A percentile compares a stretch with the other conserved stretches of the same genome.
Conservation (phyloP, 2,329 filamentous ascomycete genomes). For the Penicillium sclerotigenum region DNA sequence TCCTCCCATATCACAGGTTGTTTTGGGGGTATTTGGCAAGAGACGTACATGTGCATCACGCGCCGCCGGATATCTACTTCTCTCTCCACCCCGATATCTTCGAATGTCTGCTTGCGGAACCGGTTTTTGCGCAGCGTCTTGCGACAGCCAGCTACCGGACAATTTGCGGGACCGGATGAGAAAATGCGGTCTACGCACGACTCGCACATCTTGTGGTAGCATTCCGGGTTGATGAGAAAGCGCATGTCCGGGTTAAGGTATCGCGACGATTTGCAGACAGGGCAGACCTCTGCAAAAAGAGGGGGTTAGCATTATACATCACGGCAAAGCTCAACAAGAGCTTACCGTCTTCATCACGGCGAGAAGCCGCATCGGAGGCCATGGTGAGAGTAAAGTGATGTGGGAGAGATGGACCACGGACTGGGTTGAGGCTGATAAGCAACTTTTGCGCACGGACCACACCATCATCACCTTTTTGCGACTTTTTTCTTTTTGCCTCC, state of each 20-base stretch:
- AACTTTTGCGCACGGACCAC: constrained; percentile 26
- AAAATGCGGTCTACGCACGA: constrained; percentile 95
- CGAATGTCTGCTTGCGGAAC: constrained; percentile 87
- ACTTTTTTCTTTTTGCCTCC: constrained; percentile 10
- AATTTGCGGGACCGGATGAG: constrained; percentile 83
- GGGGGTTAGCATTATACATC: constrained; percentile 7
- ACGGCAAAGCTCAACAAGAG: background rate
- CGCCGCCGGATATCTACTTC: constrained; percentile 88
- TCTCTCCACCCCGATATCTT: constrained; percentile 79
- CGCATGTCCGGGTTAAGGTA: constrained; percentile 93
- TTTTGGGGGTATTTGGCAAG: background rate
- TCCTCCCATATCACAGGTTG: no score
- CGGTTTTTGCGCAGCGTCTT: constrained; percentile 79
- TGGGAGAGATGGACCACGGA: constrained; percentile 3
- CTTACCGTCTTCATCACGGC: constrained; percentile 45
- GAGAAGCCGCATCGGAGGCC: constrained; percentile 32
- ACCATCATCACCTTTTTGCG: constrained; percentile 8
- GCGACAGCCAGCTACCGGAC: constrained; percentile 83
- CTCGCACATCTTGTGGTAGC: constrained; percentile 98
- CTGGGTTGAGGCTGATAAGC: constrained; percentile 11
- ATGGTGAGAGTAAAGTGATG: constrained; percentile 12
- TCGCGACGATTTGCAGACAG: constrained; percentile 92
- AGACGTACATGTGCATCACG: constrained; percentile 59
- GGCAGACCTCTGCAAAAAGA: constrained; percentile 69
- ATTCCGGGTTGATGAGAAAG: constrained; percentile 96